phyloP scores from a whole-genome alignment of 192 early-diverging fungal genomes.

The Jimgerdemannia flammicorona region DNA sequence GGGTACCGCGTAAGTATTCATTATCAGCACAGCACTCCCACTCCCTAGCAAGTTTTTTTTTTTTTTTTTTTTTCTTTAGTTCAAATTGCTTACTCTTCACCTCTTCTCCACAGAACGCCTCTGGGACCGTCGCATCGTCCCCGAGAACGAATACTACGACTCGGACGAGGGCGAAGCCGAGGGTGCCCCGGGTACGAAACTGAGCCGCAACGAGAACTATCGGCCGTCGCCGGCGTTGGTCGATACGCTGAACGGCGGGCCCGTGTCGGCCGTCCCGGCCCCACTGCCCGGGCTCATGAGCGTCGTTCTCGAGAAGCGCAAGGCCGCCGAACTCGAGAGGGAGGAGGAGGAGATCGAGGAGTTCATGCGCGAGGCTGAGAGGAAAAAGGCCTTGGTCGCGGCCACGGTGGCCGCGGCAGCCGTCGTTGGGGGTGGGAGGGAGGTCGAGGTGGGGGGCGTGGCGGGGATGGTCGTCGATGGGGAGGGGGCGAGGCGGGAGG shows the following conservation, averaged over 20 bases:
- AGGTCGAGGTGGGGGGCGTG: conserved; percentile 16
- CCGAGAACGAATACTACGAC: conserved; percentile 73
- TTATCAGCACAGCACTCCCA: no score
- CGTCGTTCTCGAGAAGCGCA: conserved; percentile 4
- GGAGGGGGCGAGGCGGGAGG: no score
- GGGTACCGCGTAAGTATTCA: conserved; percentile 54
- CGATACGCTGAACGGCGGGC: conserved; percentile 1
- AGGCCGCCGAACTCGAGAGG: conserved; percentile 6
- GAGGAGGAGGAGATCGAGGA: conserved; percentile 13
- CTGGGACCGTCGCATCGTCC: conserved; percentile 59
- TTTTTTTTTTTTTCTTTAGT: not conserved
- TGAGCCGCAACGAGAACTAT: conserved; percentile 22
- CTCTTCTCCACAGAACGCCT: conserved; percentile 40
- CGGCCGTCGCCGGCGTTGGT: not conserved
- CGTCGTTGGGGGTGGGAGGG: conserved; percentile 21
- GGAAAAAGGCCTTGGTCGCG: not conserved
- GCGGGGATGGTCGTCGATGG: no score
- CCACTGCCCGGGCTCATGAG: not conserved
- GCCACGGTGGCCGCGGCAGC: not conserved
- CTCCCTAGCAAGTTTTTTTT: not conserved
- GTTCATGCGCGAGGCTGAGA: not conserved
- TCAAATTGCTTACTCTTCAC: not conserved
- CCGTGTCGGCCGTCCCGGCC: not conserved
- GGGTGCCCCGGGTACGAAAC: conserved; percentile 1
- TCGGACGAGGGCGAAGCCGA: conserved; percentile 59